These are phyloP conservation scores for Sporobolomyces pararoseus DNA, from an alignment of 768 basidiomycete species.

Conservation along the genomic window DNA sequence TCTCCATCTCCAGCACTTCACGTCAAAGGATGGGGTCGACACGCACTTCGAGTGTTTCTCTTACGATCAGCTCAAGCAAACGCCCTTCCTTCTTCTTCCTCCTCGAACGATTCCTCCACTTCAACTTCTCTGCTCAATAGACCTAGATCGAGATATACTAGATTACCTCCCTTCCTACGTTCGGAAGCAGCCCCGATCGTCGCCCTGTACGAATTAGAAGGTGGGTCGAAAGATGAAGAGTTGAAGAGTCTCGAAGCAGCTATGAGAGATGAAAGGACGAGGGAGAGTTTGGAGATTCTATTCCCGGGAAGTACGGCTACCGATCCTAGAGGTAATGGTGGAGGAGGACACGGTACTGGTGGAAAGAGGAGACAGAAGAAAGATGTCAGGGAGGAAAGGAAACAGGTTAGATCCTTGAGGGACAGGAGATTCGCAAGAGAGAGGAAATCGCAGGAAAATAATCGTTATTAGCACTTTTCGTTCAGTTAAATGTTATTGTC, in stretches of 20 bases:
- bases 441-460: neutral
- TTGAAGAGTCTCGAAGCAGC: conserved; percentile 17
- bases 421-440: neutral
- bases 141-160: neutral
- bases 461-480: too few relatives aligned
- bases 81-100: neutral
- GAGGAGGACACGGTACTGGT: neutral
- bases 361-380: conserved; percentile 8
- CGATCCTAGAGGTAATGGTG: neutral
- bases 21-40: conserved; percentile 34
- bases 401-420: neutral
- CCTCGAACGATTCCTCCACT: neutral
- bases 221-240: conserved; percentile 22
- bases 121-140: too few relatives aligned
- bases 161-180: conserved; percentile 5
- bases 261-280: conserved; percentile 16
- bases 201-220: conserved; percentile 33
- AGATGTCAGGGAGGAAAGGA: conserved; percentile 15
- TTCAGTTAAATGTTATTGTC: too few relatives aligned
- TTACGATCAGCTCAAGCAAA: conserved; percentile 11
- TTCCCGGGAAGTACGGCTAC: conserved; percentile 15
- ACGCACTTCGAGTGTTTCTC: conserved; percentile 32
- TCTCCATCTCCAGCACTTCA: neutral
- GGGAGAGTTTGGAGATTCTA: conserved; percentile 8
- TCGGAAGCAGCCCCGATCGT: conserved; percentile 32